These are phyloP conservation scores for Ogataea kodamae DNA, from an alignment of 805 yeast species.

Conservation along the genomic window DNA sequence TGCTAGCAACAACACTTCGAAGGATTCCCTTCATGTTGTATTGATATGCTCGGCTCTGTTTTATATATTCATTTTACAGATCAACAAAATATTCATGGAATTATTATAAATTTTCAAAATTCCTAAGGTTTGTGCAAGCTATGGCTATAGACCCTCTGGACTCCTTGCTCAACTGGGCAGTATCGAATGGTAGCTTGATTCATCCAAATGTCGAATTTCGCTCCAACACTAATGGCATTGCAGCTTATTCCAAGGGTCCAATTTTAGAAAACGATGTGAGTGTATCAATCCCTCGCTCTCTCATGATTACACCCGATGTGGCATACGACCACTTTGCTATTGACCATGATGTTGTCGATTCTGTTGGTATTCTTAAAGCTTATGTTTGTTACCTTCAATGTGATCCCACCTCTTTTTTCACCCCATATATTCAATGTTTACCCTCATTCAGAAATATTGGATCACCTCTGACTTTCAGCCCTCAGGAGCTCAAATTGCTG, in stretches of 20 bases:
- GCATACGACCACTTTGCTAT: constrained; percentile 18
- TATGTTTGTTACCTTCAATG: constrained; percentile 17
- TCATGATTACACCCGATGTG: constrained; percentile 25
- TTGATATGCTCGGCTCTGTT: too few species aligned
- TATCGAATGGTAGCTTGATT: constrained; percentile 36
- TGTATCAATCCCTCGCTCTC: constrained; percentile 17
- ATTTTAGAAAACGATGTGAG: not conserved
- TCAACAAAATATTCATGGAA: too few species aligned
- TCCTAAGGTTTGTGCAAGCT: too few species aligned
- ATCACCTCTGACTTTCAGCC: constrained; percentile 63
- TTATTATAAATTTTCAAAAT: too few species aligned
- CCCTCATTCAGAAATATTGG: constrained; percentile 44
- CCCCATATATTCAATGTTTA: constrained; percentile 45
- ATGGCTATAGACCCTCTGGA: not conserved
- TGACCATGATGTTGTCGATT: constrained; percentile 2
- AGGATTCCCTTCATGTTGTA: too few species aligned
- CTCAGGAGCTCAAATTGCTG: constrained; percentile 44
- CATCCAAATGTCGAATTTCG: constrained; percentile 35
- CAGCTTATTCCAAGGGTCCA: constrained; percentile 18
- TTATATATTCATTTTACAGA: too few species aligned
- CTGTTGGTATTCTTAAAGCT: constrained; percentile 17
- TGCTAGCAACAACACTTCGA: too few species aligned
- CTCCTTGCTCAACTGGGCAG: constrained; percentile 33
- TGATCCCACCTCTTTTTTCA: not conserved
- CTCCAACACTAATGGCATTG: constrained; percentile 33